Base-by-base conservation (phyloP, 2,329 filamentous ascomycete species). In the Ophiostoma pallidulum region DNA sequence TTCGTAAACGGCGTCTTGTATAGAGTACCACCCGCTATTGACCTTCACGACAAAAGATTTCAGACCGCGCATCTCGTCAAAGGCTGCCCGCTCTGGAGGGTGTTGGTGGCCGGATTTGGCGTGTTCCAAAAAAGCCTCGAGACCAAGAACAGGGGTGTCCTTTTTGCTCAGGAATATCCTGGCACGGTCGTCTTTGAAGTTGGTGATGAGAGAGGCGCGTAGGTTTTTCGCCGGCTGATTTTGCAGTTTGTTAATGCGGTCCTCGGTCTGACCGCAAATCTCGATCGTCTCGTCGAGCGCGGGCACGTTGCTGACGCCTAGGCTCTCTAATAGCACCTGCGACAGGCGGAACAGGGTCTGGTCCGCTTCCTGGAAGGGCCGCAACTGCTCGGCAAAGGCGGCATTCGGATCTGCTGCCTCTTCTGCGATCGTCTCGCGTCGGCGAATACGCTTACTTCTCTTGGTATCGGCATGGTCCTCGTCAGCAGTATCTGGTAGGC, bases 91-190 rank as follows among this genome's bases (percentile, higher is more conserved):
- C n/a, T 66, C 68, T 2, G 64, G 63, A 19, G 69, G 64, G 42
- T 74, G 71, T 55, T 77, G 71, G 0, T 74, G 69, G 4, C 71
- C 70, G 0, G 73, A 66, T 53, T 80, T 81, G 1, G 77, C 73
- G 55, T 82, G 77, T 54, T 83, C 79, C 4, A 83, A 67, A 54
- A 83, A 82, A 4, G 77, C 78, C 1, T 74, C 77, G 14, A 80
- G 66, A 8, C 75, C 75, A 26, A 77, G 63, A 10, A 70, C 69
- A 0, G 72, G 66, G 19, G 69, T 64, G 39, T 76, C 73, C 47
- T 73, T 72, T 53, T 77, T 78, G 51, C 65, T 72, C 12, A 78
- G 60, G 10, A 80, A 59, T 5, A 75, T 65, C 51, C 69, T 71
- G 0, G 74, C 74, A 7, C 67, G 67, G n/a, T 76, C 73, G 47